phyloP scores from a whole-genome alignment of 371 early-diverging fungal genomes.

The Fennellomyces sp. region DNA sequence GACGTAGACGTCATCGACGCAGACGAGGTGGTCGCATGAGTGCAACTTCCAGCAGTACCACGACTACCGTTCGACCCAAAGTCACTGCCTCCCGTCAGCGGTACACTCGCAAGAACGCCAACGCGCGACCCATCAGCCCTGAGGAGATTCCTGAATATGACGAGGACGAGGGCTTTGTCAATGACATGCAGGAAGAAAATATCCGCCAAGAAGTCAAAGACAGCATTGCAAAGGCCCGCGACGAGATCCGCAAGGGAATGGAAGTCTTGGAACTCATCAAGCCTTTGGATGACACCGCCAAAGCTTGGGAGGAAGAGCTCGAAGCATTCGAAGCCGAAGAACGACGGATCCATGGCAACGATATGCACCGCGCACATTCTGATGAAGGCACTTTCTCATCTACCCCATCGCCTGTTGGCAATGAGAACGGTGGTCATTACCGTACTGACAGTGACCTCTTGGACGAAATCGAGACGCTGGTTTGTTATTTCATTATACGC shows the following conservation, averaged over 20 bases:
- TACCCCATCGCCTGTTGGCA: constrained; percentile 35
- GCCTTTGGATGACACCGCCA: constrained; percentile 44
- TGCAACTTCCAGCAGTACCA: constrained; percentile 28
- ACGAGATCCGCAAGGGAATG: constrained; percentile 61
- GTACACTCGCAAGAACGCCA: constrained; percentile 2
- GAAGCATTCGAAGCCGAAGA: constrained; percentile 42
- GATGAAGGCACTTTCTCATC: constrained; percentile 48
- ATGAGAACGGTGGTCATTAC: constrained; percentile 10
- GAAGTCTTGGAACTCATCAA: constrained; percentile 53
- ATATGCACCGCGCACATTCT: constrained; percentile 25
- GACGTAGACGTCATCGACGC: constrained; percentile 18
- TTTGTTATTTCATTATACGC: neutral
- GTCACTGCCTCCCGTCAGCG: neutral
- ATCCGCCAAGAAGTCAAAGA: constrained; percentile 47
- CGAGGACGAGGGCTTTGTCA: constrained; percentile 34
- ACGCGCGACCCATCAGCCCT: neutral
- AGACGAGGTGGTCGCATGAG: constrained; percentile 18
- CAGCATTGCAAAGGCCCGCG: constrained; percentile 64
- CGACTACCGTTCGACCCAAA: constrained; percentile 15
- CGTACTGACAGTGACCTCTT: constrained; percentile 24
- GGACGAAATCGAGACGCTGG: constrained; percentile 40
- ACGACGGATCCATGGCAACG: constrained; percentile 25
- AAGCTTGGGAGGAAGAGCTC: constrained; percentile 47
- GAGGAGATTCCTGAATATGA: constrained; percentile 11
- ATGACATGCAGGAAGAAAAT: constrained; percentile 34